phyloP scores from a whole-genome alignment of 768 basidiomycete genomes.

The Phaeotremella skinneri region DNA sequence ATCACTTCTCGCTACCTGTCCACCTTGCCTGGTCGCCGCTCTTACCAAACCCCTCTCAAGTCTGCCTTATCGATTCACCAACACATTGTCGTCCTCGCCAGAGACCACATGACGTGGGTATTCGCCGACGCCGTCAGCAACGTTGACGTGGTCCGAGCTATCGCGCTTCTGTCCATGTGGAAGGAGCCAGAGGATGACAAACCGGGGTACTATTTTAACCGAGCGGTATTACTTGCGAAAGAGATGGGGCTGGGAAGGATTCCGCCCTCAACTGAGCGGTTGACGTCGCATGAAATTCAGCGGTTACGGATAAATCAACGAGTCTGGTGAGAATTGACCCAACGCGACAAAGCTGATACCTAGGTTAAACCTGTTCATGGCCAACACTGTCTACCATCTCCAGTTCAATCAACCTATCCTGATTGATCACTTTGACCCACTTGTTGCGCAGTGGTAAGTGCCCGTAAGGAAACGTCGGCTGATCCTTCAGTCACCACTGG shows the following conservation, averaged over 20 bases:
- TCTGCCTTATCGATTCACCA: conserved; percentile 29
- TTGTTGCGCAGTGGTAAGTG: conserved; percentile 25
- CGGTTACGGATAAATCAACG: conserved; percentile 19
- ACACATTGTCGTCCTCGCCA: conserved; percentile 27
- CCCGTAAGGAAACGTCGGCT: neutral
- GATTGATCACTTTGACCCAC: conserved; percentile 28
- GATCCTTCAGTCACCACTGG: conserved; percentile 23
- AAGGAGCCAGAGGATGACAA: conserved; percentile 41
- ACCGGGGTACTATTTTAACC: conserved; percentile 27
- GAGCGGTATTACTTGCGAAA: conserved; percentile 28
- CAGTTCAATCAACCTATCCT: conserved; percentile 34
- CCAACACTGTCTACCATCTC: conserved; percentile 34
- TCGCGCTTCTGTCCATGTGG: conserved; percentile 23
- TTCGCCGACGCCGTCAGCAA: conserved; percentile 25
- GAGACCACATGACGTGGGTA: conserved; percentile 24
- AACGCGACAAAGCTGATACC: neutral
- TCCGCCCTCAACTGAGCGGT: conserved; percentile 14
- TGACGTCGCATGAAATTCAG: conserved; percentile 14
- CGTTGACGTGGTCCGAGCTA: conserved; percentile 27
- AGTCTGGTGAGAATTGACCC: conserved; percentile 16
- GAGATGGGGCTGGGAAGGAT: conserved; percentile 29
- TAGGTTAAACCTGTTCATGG: conserved; percentile 32
- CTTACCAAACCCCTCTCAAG: conserved; percentile 18
- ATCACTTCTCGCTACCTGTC: conserved; percentile 28
- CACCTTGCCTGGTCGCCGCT: conserved; percentile 14